phyloP scores from a whole-genome alignment of 441 rosid genomes.

The Pelargonium australe region DNA sequence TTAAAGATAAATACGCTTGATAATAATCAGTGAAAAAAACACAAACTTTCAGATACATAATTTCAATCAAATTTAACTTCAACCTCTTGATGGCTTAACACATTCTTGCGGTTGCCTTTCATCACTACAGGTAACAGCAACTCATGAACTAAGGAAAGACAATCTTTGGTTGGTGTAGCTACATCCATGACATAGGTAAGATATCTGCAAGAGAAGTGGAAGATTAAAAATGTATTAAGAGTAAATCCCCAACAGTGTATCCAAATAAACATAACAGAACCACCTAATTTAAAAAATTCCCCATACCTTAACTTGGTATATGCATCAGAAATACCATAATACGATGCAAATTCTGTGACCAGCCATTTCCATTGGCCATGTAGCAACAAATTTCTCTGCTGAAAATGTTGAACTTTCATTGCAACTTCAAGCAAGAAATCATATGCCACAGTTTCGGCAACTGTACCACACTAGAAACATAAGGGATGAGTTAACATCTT shows the following conservation, averaged over 20 bases:
- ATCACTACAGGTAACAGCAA: slow-evolving; percentile 71
- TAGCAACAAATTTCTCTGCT: slow-evolving; percentile 74
- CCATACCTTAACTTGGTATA: slow-evolving; percentile 82
- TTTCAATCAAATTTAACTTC: slow-evolving; percentile 1
- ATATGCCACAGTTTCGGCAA: slow-evolving; percentile 96
- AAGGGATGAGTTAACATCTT: slow-evolving; percentile 26
- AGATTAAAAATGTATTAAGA: slow-evolving; percentile 11
- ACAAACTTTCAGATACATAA: background rate
- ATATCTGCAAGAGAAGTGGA: slow-evolving; percentile 43
- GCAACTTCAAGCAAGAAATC: slow-evolving; percentile 86
- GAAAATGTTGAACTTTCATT: slow-evolving; percentile 79
- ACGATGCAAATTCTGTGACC: slow-evolving; percentile 79
- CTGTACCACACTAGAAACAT: slow-evolving; percentile 69
- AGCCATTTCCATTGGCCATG: slow-evolving; percentile 98
- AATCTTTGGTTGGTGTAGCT: slow-evolving; percentile 94
- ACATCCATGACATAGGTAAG: slow-evolving; percentile 96
- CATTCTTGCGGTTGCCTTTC: slow-evolving; percentile 73
- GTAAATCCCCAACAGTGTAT: background rate
- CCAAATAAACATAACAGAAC: background rate
- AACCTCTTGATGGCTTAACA: slow-evolving; percentile 97
- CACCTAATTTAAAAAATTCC: slow-evolving; percentile 7
- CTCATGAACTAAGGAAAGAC: slow-evolving; percentile 78
- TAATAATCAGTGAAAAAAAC: background rate
- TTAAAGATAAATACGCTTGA: background rate
- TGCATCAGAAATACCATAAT: slow-evolving; percentile 86